These are phyloP conservation scores for Phytophthora capsici DNA, from an alignment of 352 stramenopile genomes.

Conservation along the genomic window DNA sequence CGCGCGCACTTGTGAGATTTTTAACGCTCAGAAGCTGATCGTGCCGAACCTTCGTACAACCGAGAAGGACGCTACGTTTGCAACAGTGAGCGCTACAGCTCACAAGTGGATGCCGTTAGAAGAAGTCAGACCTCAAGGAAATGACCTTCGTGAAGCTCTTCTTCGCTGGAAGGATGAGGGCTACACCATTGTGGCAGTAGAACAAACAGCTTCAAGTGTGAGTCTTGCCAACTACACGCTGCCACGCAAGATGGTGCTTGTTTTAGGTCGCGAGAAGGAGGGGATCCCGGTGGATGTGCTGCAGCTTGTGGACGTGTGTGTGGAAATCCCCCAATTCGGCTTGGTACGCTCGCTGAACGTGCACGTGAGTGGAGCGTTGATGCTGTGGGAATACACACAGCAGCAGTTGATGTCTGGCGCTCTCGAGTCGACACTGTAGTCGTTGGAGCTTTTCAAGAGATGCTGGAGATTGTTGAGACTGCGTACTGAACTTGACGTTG, in stretches of 20 bases:
- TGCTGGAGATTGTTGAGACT: no score
- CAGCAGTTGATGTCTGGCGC: conserved; percentile 66
- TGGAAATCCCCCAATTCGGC: conserved; percentile 98
- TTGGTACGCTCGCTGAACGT: conserved; percentile 98
- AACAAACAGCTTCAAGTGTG: conserved; percentile 94
- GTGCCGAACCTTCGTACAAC: conserved; percentile 87
- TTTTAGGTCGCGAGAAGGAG: conserved; percentile 97
- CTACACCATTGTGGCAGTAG: conserved; percentile 94
- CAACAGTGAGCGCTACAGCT: conserved; percentile 92
- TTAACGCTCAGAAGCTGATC: conserved; percentile 90
- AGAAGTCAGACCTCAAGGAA: conserved; percentile 73
- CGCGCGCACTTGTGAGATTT: conserved; percentile 95
- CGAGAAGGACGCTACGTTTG: conserved; percentile 89
- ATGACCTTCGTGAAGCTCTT: conserved; percentile 44
- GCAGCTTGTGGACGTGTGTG: conserved; percentile 94
- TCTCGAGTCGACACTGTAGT: conserved; percentile 23
- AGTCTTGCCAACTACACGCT: conserved; percentile 88
- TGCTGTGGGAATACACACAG: conserved; percentile 97
- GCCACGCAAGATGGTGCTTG: conserved; percentile 91
- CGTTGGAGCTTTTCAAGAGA: not conserved
- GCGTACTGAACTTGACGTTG: no score
- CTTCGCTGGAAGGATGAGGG: conserved; percentile 83
- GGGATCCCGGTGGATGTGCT: conserved; percentile 96
- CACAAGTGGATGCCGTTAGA: conserved; percentile 96
- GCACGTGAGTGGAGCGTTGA: conserved; percentile 95